phyloP scores from a whole-genome alignment of 805 yeast species.

The Candida insectorum region DNA sequence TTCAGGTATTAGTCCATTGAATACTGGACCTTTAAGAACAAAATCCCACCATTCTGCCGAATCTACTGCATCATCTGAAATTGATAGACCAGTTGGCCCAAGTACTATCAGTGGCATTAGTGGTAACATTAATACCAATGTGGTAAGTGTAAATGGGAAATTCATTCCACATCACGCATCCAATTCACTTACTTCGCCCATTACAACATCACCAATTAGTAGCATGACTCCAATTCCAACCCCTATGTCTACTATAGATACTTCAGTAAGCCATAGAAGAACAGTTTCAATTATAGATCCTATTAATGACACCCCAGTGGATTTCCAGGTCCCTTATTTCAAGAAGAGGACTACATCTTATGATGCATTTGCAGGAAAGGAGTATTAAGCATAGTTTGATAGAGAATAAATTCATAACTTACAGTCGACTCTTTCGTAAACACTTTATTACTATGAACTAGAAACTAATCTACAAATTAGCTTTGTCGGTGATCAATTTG shows the following conservation, averaged over 20 bases:
- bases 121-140: conserved; percentile 1
- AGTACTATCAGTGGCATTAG: neutral
- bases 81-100: too few species aligned
- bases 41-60: neutral
- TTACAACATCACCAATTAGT: conserved; percentile 35
- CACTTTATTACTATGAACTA: neutral
- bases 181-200: conserved; percentile 23
- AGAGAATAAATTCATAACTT: neutral
- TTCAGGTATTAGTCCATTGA: neutral
- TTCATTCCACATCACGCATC: too few species aligned
- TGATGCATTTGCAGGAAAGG: neutral
- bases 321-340: conserved; percentile 25
- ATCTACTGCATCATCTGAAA: too few species aligned
- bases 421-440: neutral
- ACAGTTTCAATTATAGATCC: conserved; percentile 27
- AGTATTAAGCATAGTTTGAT: neutral
- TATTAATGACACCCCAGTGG: conserved; percentile 38
- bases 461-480: conserved; percentile 29
- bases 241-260: conserved; percentile 18
- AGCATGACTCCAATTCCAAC: conserved; percentile 27
- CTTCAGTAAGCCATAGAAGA: conserved; percentile 7
- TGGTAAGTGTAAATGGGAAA: too few species aligned
- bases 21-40: neutral
- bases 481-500: conserved; percentile 44
- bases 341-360: too few species aligned